Base-by-base conservation (phyloP, 2,329 filamentous ascomycete genomes). In the Rasamsonia emersonii region DNA sequence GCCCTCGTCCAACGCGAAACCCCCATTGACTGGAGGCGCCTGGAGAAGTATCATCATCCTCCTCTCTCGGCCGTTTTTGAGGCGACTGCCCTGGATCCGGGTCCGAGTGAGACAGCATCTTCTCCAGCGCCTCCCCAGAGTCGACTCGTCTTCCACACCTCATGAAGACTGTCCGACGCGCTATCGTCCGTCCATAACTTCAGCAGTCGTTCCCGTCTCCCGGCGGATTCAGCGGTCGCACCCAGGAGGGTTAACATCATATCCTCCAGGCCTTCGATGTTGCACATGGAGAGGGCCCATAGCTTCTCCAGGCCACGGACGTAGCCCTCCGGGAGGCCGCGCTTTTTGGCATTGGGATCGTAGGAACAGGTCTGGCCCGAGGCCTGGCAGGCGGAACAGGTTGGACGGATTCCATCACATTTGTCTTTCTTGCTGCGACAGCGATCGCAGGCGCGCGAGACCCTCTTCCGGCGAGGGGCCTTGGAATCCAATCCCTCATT, bases 361-460 rank as follows among this genome's bases (percentile, higher is more conserved):
- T 66, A 66, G 17, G 55, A 57, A 35, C 62, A 66, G 18, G 53
- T 44, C 30, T 61, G 56, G 36, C 53, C 54, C 6, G 59, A 56
- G 14, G 49, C 52, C 33, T 51, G 50, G 37, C 62, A 66, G 36
- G 59, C 58, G 18, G 59, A 58, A 36, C 62, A 66, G 24, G 56
- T 49, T 20, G 62, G 62, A 40, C 58, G 58, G 18, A 51, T 44
- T 10, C 62, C 62, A 42, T 66, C 62, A 39, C 62, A 66, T 50
- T 62, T 62, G 41, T 61, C 58, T 50, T 63, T 63, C 41, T 63
- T 64, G 35, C 56, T 60, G 37, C 62, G 57, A 50, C 62, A 66
- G 26, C 61, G 54, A 38, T 63, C 56, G 40, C 62, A 66, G 36
- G 62, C 62, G 37, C 61, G 53, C 13, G 62, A 65, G 25, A 65